Evolutionary conservation across 148 eudicot genomes (phyloP).

Genomic region (Rhododendron williamsianum): DNA sequence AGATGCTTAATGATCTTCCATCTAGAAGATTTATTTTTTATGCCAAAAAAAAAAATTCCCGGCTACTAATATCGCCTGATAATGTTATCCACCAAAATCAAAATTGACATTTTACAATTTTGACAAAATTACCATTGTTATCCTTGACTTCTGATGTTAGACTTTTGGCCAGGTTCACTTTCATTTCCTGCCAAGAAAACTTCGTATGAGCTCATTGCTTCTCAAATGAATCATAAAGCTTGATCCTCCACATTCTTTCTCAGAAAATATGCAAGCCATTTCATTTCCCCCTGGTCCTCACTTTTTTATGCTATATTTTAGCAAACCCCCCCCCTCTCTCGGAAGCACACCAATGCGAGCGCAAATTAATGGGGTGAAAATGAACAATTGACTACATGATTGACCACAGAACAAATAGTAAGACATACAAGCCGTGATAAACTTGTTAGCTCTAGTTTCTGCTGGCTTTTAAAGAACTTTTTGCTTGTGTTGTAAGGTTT

Average conservation of each 20-base stretch:
- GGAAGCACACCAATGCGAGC: too few relatives aligned
- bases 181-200: too few relatives aligned
- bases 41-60: not conserved
- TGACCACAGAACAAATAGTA: too few relatives aligned
- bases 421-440: too few relatives aligned
- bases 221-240: too few relatives aligned
- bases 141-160: not conserved
- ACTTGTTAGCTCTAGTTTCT: not conserved
- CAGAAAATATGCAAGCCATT: not conserved
- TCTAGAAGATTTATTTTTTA: not conserved
- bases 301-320: too few relatives aligned
- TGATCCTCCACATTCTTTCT: too few relatives aligned
- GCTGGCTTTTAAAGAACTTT: not conserved
- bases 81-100: not conserved
- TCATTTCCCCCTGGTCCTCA: not conserved
- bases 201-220: too few relatives aligned
- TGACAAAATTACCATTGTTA: not conserved
- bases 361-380: not conserved
- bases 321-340: too few relatives aligned
- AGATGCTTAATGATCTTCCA: not conserved
- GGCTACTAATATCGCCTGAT: not conserved
- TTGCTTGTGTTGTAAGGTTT: not conserved
- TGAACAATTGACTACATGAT: too few relatives aligned
- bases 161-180: not conserved
- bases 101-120: not conserved